Percentiles rank a stretch among this genome's conserved stretches.
These are phyloP conservation scores for Crucihimalaya himalaica DNA, from an alignment of 345 rosid genomes.

Conservation along the genomic window DNA sequence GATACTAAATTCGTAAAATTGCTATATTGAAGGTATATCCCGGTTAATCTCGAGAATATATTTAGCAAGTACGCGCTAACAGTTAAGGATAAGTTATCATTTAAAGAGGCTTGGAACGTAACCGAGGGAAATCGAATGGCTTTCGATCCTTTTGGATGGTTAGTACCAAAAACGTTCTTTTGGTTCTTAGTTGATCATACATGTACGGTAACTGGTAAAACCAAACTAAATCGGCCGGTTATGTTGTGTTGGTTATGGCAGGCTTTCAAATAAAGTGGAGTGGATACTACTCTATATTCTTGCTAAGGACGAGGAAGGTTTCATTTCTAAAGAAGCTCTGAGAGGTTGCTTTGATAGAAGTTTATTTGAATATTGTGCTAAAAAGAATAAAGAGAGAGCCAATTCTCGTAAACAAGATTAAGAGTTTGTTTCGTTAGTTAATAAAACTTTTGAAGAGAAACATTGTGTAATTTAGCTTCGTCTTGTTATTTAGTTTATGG, in stretches of 20 bases:
- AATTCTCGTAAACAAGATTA: constrained; percentile 38
- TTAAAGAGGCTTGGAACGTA: constrained; percentile 67
- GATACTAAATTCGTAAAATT: background rate
- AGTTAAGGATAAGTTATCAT: constrained; percentile 49
- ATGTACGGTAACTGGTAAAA: background rate
- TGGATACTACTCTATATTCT: constrained; percentile 59
- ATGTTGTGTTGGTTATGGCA: constrained; percentile 30
- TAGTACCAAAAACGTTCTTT: constrained; percentile 8
- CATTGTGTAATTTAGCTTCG: background rate
- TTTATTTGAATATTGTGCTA: constrained; percentile 68
- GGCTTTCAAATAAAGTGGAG: constrained; percentile 55
- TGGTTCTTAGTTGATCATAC: constrained; percentile 10
- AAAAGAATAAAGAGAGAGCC: constrained; percentile 45
- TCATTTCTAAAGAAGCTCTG: constrained; percentile 68
- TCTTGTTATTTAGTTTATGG: background rate
- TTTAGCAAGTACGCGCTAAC: constrained; percentile 76
- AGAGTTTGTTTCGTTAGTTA: background rate
- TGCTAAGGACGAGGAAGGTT: constrained; percentile 70
- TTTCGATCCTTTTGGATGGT: constrained; percentile 71
- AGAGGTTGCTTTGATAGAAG: constrained; percentile 76
- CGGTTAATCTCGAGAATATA: constrained; percentile 62
- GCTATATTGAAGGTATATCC: constrained; percentile 52
- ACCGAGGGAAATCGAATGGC: constrained; percentile 64
- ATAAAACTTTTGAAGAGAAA: background rate
- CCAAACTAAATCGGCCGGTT: background rate